phyloP scores from a whole-genome alignment of 2,329 filamentous ascomycete genomes.

The Monilinia polystroma region DNA sequence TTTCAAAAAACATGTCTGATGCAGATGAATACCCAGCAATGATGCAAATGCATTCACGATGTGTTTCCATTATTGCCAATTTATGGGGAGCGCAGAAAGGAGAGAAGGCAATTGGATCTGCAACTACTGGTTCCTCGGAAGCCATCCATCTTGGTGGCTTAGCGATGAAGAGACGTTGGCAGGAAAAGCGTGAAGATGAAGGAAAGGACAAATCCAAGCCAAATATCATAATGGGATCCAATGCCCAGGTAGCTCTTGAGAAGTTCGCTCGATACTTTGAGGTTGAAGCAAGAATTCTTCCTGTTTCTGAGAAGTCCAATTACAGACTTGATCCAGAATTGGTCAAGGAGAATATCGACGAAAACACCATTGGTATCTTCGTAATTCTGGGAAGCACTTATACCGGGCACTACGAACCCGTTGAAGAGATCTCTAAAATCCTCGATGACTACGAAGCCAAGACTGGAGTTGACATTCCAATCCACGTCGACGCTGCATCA shows the following conservation, averaged over 20 bases:
- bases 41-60: constrained; percentile 63
- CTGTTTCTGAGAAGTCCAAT: constrained; percentile 59
- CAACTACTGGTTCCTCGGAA: constrained; percentile 70
- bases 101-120: constrained; percentile 65
- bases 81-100: constrained; percentile 62
- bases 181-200: constrained; percentile 57
- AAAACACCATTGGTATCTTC: constrained; percentile 76
- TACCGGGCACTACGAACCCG: constrained; percentile 71
- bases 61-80: constrained; percentile 65
- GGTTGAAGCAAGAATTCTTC: constrained; percentile 64
- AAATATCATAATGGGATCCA: constrained; percentile 73
- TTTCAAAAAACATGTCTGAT: constrained; percentile 71
- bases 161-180: constrained; percentile 75
- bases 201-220: constrained; percentile 64
- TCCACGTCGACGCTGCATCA: constrained; percentile 63
- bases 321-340: constrained; percentile 63
- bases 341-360: constrained; percentile 66
- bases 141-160: constrained; percentile 69
- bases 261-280: constrained; percentile 75
- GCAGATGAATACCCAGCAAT: constrained; percentile 63
- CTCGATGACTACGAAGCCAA: constrained; percentile 61
- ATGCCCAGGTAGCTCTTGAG: constrained; percentile 70
- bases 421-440: constrained; percentile 64
- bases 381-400: constrained; percentile 72
- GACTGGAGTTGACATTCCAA: constrained; percentile 64